Conservation (phyloP, 2,329 filamentous ascomycete genomes). For the Samsoniella hepiali region DNA sequence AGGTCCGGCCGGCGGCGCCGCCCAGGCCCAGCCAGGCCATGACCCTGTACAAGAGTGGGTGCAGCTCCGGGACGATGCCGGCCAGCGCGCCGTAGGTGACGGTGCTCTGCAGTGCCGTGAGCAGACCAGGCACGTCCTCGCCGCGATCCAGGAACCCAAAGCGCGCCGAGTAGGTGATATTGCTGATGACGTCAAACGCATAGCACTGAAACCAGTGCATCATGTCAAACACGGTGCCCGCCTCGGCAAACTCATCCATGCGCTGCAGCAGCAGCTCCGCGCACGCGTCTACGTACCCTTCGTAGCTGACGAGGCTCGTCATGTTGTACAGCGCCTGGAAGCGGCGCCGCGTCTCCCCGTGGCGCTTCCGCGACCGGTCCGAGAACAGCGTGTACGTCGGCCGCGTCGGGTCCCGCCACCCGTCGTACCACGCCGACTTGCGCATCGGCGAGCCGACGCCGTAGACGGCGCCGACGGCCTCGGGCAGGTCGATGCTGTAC, state of each 20-base stretch:
- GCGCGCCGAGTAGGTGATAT: slow-evolving; percentile 40
- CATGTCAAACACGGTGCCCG: slow-evolving; percentile 30
- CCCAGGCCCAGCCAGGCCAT: slow-evolving; percentile 21
- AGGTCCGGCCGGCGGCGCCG: slow-evolving; percentile 26
- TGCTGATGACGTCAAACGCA: slow-evolving; percentile 50
- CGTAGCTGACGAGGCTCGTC: slow-evolving; percentile 46
- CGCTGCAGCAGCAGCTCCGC: slow-evolving; percentile 37
- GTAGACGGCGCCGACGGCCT: slow-evolving; percentile 40
- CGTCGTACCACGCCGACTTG: slow-evolving; percentile 28
- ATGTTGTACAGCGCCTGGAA: slow-evolving; percentile 46
- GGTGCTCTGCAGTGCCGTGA: slow-evolving; percentile 28
- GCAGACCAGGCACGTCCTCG: slow-evolving; percentile 42
- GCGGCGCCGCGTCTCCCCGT: slow-evolving; percentile 37
- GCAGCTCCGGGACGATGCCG: slow-evolving; percentile 24
- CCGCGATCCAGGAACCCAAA: slow-evolving; percentile 47
- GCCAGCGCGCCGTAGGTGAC: slow-evolving; percentile 26
- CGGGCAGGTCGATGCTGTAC: slow-evolving; percentile 38
- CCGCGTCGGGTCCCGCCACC: slow-evolving; percentile 25
- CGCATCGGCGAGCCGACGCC: slow-evolving; percentile 33
- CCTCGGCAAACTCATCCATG: slow-evolving; percentile 36
- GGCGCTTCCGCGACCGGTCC: slow-evolving; percentile 34
- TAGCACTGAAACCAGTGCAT: slow-evolving; percentile 45
- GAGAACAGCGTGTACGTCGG: slow-evolving; percentile 30
- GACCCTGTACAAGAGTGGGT: slow-evolving; percentile 23
- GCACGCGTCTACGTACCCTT: slow-evolving; percentile 47